Percentiles rank a stretch among this genome's conserved stretches.
phyloP scores from a whole-genome alignment of 2,329 filamentous ascomycete species.

The Penicillium frequentans region DNA sequence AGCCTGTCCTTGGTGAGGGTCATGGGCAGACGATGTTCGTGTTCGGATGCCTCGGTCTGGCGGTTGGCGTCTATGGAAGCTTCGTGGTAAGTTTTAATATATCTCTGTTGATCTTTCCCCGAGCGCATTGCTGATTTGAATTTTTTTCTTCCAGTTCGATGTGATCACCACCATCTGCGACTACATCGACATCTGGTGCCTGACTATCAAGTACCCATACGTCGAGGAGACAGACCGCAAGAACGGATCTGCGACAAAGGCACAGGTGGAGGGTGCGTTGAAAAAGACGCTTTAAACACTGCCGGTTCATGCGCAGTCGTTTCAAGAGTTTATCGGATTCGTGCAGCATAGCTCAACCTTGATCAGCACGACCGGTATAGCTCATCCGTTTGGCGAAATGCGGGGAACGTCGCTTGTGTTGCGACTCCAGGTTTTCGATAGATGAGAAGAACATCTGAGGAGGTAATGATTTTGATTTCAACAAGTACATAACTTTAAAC shows the following conservation, averaged over 20 bases:
- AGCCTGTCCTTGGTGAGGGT: constrained; percentile 65
- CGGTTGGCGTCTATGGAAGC: constrained; percentile 90
- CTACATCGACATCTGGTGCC: constrained; percentile 96
- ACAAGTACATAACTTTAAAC: constrained; percentile 17
- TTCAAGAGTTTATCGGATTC: not conserved
- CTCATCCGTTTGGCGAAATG: not conserved
- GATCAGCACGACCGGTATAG: constrained; percentile 10
- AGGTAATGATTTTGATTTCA: constrained; percentile 15
- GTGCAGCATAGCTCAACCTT: constrained; percentile 17
- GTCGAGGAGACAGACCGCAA: constrained; percentile 38
- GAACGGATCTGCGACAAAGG: constrained; percentile 28
- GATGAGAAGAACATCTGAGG: constrained; percentile 3
- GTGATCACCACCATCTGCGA: constrained; percentile 98
- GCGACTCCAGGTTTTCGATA: not conserved
- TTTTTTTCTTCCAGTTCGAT: constrained; percentile 57
- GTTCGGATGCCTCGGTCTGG: constrained; percentile 81
- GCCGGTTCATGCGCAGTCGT: not conserved
- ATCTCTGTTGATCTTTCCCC: not conserved
- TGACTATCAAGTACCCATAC: constrained; percentile 88
- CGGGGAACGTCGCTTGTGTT: constrained; percentile 5
- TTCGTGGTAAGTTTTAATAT: constrained; percentile 65
- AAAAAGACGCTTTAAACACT: constrained; percentile 27
- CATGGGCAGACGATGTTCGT: constrained; percentile 91
- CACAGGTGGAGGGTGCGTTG: constrained; percentile 15
- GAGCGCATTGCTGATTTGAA: not conserved